Percentiles rank a stretch among this genome's conserved stretches.
Evolutionary conservation across 2,329 filamentous ascomycete species (phyloP).

Genomic region (Aureobasidium sp.): DNA sequence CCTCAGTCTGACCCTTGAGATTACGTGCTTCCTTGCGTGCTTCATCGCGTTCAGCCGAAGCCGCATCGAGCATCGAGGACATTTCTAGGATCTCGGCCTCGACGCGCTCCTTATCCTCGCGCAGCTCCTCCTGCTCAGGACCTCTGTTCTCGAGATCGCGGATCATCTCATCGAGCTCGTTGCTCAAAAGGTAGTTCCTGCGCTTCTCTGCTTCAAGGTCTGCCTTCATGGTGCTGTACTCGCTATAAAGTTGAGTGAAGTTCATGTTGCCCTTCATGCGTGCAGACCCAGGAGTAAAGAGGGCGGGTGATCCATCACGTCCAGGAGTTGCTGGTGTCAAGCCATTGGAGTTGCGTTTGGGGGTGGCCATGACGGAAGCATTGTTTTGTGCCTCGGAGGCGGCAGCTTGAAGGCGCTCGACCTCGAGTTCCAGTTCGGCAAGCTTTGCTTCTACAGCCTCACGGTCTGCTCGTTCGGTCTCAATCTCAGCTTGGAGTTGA

Average conservation of each 20-base stretch:
- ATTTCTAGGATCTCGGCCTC: slow-evolving; percentile 68
- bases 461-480: slow-evolving; percentile 48
- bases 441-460: slow-evolving; percentile 54
- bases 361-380: slow-evolving; percentile 35
- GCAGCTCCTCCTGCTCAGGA: slow-evolving; percentile 80
- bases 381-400: slow-evolving; percentile 25
- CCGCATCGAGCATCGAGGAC: slow-evolving; percentile 73
- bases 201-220: slow-evolving; percentile 66
- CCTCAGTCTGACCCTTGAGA: slow-evolving; percentile 62
- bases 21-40: slow-evolving; percentile 72
- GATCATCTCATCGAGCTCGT: slow-evolving; percentile 77
- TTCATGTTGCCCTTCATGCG: slow-evolving; percentile 46
- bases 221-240: slow-evolving; percentile 56
- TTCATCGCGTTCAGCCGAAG: slow-evolving; percentile 68
- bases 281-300: slow-evolving; percentile 43
- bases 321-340: slow-evolving; percentile 12
- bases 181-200: slow-evolving; percentile 62
- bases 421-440: slow-evolving; percentile 54
- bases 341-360: slow-evolving; percentile 44
- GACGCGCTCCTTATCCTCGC: slow-evolving; percentile 69
- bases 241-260: slow-evolving; percentile 54
- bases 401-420: slow-evolving; percentile 47
- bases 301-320: slow-evolving; percentile 16
- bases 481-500: slow-evolving; percentile 40
- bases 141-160: slow-evolving; percentile 74